These are phyloP conservation scores for Dryadomyces quercivorus DNA, from an alignment of 2,329 filamentous ascomycete species.

Conservation along the genomic window DNA sequence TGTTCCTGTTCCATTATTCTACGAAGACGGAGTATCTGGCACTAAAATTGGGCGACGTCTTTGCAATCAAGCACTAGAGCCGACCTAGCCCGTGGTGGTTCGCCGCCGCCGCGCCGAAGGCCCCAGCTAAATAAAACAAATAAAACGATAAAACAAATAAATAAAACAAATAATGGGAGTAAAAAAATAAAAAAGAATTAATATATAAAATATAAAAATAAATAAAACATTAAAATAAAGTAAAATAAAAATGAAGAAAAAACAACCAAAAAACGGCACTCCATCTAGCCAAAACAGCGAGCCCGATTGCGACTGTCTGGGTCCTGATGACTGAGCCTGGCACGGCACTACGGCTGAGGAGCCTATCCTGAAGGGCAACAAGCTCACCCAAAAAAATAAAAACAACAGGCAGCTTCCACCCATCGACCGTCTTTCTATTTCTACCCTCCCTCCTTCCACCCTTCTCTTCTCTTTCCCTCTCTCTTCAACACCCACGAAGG, in stretches of 20 bases:
- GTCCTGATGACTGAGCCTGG: conserved; percentile 1
- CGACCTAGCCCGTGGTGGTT: conserved; percentile 1
- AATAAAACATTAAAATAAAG: not conserved
- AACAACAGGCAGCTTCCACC: conserved; percentile 11
- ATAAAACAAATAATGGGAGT: not conserved
- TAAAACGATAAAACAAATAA: not conserved
- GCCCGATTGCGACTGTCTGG: conserved; percentile 3
- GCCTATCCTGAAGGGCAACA: not conserved
- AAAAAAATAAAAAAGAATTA: no score
- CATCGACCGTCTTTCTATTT: conserved; percentile 6
- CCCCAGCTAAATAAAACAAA: not conserved
- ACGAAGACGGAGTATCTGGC: not conserved
- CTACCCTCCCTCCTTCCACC: conserved; percentile 11
- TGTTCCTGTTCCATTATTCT: not conserved
- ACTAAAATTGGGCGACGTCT: not conserved
- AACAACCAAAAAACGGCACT: not conserved
- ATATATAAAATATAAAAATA: not conserved
- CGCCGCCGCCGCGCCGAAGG: conserved; percentile 4
- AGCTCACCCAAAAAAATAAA: conserved; percentile 10
- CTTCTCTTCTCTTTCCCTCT: conserved; percentile 18
- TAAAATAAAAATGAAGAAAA: not conserved
- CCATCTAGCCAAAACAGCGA: not conserved
- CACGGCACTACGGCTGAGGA: not conserved
- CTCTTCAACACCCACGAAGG: conserved; percentile 38
- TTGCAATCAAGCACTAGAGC: not conserved